Base-by-base conservation (phyloP, 768 basidiomycete species). In the Obba rivulosa region DNA sequence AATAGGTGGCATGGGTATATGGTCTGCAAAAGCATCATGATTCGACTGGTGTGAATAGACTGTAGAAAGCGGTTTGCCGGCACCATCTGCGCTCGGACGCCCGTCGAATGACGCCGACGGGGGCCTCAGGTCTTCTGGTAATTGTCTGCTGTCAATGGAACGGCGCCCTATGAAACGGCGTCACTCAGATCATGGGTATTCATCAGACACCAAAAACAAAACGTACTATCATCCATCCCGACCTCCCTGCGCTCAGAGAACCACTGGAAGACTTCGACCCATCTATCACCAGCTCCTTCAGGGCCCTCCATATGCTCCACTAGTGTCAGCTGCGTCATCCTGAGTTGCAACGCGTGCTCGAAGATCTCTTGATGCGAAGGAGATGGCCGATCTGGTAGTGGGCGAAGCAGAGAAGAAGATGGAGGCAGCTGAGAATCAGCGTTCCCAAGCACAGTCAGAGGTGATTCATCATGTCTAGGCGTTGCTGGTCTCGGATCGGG, bases 191-290 rank as follows among this genome's bases (percentile, higher is more conserved):
- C 34, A 23, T 54, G 34, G 28, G 24, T 21, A 28, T 50, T 28
- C 13, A 38, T 13, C 22, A 36, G 31, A 14, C 43, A 23, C 16
- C 41, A 43, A 22, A 35, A n/a, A 5, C 11, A 35, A 10, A 10
- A 58, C 58, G 28, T 56, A 68, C 61, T 55, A 23, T 69, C 67
- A 25, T 65, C 62, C 21, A 66, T 48, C 21, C 54, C 60, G 2
- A 63, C 58, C n/a, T 71, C 73, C 21, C 69, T 74, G 56, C 73
- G 71, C 48, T 83, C 84, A 0, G 92, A 83, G 59, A 92, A 83
- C 87, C 88, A 96, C 4, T 78, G 69, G 63, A 94, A 95, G 8
- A 92, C 76, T 22, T 92, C 90, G 14, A 92, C 71, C 80, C 92
- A 93, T 48, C 80, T 83, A 16, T 70, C 68, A 52, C 87, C 83